Evolutionary conservation across 225 moss, liverwort and hornwort genomes (phyloP), one percentile per base, ranked within the genome.

Genomic region (Pleurozium schreberi): DNA sequence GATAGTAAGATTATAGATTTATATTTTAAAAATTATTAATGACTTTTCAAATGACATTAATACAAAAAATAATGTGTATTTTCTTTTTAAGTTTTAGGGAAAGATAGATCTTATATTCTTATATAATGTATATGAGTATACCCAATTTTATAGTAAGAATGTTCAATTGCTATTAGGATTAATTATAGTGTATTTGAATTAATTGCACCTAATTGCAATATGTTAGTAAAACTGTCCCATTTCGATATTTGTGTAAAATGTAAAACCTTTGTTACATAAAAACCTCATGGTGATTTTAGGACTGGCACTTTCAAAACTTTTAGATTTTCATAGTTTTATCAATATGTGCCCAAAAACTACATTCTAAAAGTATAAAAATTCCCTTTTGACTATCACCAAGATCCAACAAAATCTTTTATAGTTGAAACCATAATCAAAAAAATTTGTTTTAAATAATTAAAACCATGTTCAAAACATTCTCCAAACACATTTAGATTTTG

Each of bases 311-410:
- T 42, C 3, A 43, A 10, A 17, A 26, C 5, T 28, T n/a, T n/a
- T n/a, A n/a, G n/a, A n/a, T n/a, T n/a, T 43, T 43, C 2, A 38
- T 27, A 27, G 9, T 15, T 43, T 43, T 17, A 26, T 45, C 9
- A 28, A 45, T 9, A 1, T 0, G 25, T 2, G 14, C 0, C 4
- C 5, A 25, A 26, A 42, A 70, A 42, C 3, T 26, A 2, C 43
- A 71, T 16, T 28, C 6, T 27, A 71, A 71, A 14, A 45, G 43
- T 0, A 28, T 2, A 27, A 8, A 43, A 27, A 23, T 27, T 8
- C 9, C 26, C 3, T 28, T 43, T 45, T 43, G 23, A n/a, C 68
- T 43, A 45, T 71, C 27, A 71, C 27, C 3, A 28, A 16, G 8
- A 71, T 2, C 9, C 43, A 43, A 4, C 1, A 27, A 43, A 27